Conservation (phyloP, 148 eudicot genomes). For the Bassia scoparia region DNA sequence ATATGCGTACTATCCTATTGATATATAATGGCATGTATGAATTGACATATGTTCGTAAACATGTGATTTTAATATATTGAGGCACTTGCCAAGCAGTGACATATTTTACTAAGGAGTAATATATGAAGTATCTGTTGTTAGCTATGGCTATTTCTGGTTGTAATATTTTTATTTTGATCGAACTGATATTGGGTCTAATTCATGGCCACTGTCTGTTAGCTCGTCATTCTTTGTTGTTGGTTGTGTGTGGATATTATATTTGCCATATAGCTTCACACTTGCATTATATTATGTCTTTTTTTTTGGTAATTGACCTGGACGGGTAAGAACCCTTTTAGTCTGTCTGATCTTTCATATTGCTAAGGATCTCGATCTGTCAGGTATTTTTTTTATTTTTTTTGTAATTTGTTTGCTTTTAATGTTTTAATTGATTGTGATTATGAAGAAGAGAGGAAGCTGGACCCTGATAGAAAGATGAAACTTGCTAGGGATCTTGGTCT, state of each 20-base stretch:
- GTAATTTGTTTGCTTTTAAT: too few relatives aligned
- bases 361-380: too few relatives aligned
- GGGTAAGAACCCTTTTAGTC: too few relatives aligned
- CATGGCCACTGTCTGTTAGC: not conserved
- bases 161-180: not conserved
- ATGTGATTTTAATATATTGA: not conserved
- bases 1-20: not conserved
- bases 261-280: too few relatives aligned
- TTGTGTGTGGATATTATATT: too few relatives aligned
- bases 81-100: not conserved
- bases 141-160: not conserved
- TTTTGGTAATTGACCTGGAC: too few relatives aligned
- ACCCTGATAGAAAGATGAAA: constrained; percentile 72
- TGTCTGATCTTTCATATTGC: too few relatives aligned
- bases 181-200: not conserved
- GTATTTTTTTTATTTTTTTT: too few relatives aligned
- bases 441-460: constrained; percentile 72
- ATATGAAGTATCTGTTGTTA: not conserved
- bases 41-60: not conserved
- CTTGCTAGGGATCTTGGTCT: constrained; percentile 58
- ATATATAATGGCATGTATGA: too few relatives aligned
- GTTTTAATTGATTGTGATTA: too few relatives aligned
- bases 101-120: too few relatives aligned
- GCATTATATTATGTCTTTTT: too few relatives aligned
- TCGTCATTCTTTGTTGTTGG: constrained; percentile 7